Percentiles rank a stretch among this genome's conserved stretches.
phyloP scores from a whole-genome alignment of 495 filamentous ascomycete species.

The Penicillium argentinense region DNA sequence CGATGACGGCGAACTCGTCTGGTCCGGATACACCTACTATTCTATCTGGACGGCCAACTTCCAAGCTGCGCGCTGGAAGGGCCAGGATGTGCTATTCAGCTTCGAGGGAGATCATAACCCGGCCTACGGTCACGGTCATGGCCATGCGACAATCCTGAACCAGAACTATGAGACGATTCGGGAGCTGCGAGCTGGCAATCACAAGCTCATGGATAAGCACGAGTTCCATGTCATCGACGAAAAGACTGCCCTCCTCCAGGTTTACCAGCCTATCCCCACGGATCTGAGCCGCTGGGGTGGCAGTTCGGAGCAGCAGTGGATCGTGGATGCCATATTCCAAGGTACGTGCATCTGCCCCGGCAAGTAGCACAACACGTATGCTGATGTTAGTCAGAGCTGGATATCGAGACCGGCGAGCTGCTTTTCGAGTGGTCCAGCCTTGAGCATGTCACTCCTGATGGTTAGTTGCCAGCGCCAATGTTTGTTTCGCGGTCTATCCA shows the following conservation, averaged over 20 bases:
- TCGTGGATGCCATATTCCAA: slow-evolving; percentile 45
- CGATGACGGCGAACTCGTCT: slow-evolving; percentile 53
- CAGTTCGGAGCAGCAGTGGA: slow-evolving; percentile 39
- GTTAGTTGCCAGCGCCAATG: slow-evolving; percentile 15
- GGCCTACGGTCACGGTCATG: slow-evolving; percentile 53
- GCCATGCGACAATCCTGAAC: slow-evolving; percentile 51
- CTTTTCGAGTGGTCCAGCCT: slow-evolving; percentile 45
- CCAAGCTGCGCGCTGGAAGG: slow-evolving; percentile 47
- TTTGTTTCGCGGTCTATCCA: background rate
- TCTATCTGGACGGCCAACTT: slow-evolving; percentile 54
- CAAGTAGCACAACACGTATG: too few species aligned
- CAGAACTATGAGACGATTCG: slow-evolving; percentile 55
- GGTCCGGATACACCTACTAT: slow-evolving; percentile 56
- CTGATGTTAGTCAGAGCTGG: slow-evolving; percentile 26
- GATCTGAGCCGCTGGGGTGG: slow-evolving; percentile 39
- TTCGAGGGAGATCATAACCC: slow-evolving; percentile 57
- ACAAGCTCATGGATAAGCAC: slow-evolving; percentile 54
- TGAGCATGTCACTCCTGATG: slow-evolving; percentile 43
- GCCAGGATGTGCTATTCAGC: slow-evolving; percentile 51
- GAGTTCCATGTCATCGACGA: slow-evolving; percentile 52
- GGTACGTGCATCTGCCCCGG: too few species aligned
- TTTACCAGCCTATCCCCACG: slow-evolving; percentile 38
- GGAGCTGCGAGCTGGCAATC: slow-evolving; percentile 52
- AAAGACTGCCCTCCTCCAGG: slow-evolving; percentile 38
- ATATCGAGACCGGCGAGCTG: slow-evolving; percentile 38